phyloP scores from a whole-genome alignment of 1,284 basidiomycete species.

The Apiotrichum veenhuisii region DNA sequence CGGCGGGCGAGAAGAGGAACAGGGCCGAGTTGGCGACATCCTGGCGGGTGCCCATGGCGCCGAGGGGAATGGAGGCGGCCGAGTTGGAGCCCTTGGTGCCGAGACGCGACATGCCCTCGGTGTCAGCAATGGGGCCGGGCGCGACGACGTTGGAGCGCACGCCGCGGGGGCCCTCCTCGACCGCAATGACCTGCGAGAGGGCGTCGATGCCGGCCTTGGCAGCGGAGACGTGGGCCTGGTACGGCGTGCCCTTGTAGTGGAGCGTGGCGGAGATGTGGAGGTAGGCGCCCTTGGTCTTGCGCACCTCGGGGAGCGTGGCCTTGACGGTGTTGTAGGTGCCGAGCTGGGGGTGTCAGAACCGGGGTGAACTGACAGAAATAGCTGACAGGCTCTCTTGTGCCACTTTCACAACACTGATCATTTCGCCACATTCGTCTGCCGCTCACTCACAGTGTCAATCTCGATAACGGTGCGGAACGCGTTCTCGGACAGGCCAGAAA shows the following conservation, averaged over 20 bases:
- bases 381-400: too few species aligned
- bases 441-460: slow-evolving; percentile 81
- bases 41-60: slow-evolving; percentile 61
- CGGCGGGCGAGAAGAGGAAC: slow-evolving; percentile 86
- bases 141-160: slow-evolving; percentile 89
- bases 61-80: slow-evolving; percentile 55
- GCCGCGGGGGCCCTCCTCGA: slow-evolving; percentile 92
- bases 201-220: slow-evolving; percentile 95
- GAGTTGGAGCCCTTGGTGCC: slow-evolving; percentile 52
- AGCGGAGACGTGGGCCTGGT: slow-evolving; percentile 87
- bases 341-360: slow-evolving; percentile 53
- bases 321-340: slow-evolving; percentile 95
- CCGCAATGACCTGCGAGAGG: slow-evolving; percentile 73
- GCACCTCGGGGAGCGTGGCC: slow-evolving; percentile 72
- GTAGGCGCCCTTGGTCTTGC: slow-evolving; percentile 72
- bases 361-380: neutral
- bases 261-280: slow-evolving; percentile 88
- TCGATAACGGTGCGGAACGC: slow-evolving; percentile 90
- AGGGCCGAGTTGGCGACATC: slow-evolving; percentile 78
- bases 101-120: slow-evolving; percentile 78
- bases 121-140: slow-evolving; percentile 76
- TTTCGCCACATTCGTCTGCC: neutral
- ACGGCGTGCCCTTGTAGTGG: slow-evolving; percentile 86
- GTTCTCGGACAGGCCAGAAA: slow-evolving; percentile 74
- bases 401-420: neutral